These are phyloP conservation scores for Diatrype stigma DNA, from an alignment of 2,329 filamentous ascomycete species.

Conservation along the genomic window DNA sequence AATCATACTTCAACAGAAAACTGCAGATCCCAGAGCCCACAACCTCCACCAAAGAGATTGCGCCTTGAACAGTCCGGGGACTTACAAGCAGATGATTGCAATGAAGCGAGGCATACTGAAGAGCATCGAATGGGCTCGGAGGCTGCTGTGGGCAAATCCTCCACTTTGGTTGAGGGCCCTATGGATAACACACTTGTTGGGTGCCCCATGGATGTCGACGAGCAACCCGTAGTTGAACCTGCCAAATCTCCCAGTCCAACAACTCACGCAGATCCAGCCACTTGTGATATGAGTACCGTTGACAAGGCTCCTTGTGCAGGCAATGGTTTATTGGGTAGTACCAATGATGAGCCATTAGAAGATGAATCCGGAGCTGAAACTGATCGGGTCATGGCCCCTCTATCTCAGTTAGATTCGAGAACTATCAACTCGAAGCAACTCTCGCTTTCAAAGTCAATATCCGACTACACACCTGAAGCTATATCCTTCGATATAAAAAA, in stretches of 20 bases:
- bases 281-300: neutral
- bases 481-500: constrained; percentile 2
- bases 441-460: constrained; percentile 1
- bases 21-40: neutral
- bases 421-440: constrained; percentile 1
- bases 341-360: neutral
- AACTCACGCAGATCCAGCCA: neutral
- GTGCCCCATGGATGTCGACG: constrained; percentile 14
- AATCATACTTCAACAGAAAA: neutral
- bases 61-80: neutral
- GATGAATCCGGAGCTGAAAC: constrained; percentile 7
- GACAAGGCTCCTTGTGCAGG: neutral
- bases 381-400: constrained; percentile 7
- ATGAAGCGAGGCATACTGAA: neutral
- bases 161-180: constrained; percentile 18
- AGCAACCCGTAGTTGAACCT: neutral
- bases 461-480: neutral
- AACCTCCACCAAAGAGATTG: neutral
- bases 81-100: neutral
- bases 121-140: neutral
- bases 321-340: neutral
- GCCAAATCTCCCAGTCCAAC: constrained; percentile 1
- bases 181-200: constrained; percentile 19
- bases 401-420: constrained; percentile 13
- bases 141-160: constrained; percentile 13